phyloP scores from a whole-genome alignment of 2,329 filamentous ascomycete genomes.

The Elsinoe perseae region DNA sequence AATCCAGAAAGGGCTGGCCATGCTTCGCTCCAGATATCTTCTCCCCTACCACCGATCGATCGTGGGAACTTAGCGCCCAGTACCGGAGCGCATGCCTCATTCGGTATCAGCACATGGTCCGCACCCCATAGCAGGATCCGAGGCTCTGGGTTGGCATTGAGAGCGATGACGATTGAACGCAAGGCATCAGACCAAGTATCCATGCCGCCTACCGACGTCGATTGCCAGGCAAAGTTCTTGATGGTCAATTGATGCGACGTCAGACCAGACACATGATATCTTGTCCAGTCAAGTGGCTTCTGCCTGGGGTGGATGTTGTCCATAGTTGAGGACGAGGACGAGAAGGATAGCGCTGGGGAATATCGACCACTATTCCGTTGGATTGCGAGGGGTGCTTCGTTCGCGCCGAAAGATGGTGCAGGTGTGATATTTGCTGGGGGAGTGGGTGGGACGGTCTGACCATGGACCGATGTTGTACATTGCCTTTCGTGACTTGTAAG shows the following conservation, averaged over 20 bases:
- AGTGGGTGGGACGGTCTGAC: conserved; percentile 4
- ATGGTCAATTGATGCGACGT: conserved; percentile 24
- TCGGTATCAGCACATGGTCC: conserved; percentile 32
- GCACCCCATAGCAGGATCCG: conserved; percentile 27
- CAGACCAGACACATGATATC: conserved; percentile 19
- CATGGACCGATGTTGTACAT: neutral
- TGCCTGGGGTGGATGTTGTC: conserved; percentile 15
- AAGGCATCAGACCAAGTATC: conserved; percentile 23
- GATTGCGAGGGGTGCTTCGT: neutral
- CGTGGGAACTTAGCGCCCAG: conserved; percentile 26
- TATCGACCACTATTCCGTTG: neutral
- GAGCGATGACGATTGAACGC: conserved; percentile 22
- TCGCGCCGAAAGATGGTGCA: neutral
- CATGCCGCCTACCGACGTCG: conserved; percentile 26
- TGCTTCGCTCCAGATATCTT: conserved; percentile 16
- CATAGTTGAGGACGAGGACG: conserved; percentile 16
- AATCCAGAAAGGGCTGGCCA: conserved; percentile 15
- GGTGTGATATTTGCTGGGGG: conserved; percentile 4
- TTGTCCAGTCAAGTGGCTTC: conserved; percentile 26
- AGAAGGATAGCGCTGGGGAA: neutral
- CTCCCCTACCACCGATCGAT: conserved; percentile 19
- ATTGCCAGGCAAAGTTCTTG: conserved; percentile 25
- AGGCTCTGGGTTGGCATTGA: conserved; percentile 28
- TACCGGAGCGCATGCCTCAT: conserved; percentile 29
- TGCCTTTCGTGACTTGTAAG: conserved; percentile 24